phyloP scores from a whole-genome alignment of 1,139 yeast species.

The Candida mesenterica region DNA sequence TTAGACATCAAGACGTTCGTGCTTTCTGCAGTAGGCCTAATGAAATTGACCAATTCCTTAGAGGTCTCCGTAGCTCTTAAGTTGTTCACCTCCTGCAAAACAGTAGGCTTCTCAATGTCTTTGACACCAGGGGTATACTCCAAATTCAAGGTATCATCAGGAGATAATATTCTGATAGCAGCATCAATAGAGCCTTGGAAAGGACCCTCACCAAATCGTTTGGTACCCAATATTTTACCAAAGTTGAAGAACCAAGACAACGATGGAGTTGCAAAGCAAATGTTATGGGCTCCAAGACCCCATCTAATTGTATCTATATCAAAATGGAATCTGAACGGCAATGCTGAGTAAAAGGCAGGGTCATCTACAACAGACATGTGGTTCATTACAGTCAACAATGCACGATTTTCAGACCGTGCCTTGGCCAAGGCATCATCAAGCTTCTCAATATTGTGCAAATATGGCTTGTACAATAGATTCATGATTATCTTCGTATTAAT shows the following conservation, averaged over 20 bases:
- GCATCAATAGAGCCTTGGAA: constrained; percentile 92
- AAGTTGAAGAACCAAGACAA: constrained; percentile 69
- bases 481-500: constrained; percentile 63
- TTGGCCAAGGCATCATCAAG: constrained; percentile 61
- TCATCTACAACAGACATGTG: constrained; percentile 95
- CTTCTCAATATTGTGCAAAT: constrained; percentile 58
- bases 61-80: constrained; percentile 10
- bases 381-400: constrained; percentile 87
- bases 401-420: constrained; percentile 67
- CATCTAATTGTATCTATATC: constrained; percentile 75
- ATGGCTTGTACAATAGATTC: constrained; percentile 60
- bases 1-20: constrained; percentile 37
- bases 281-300: constrained; percentile 93
- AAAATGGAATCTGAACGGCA: constrained; percentile 68
- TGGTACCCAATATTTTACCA: constrained; percentile 84
- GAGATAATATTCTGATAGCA: constrained; percentile 77
- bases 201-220: constrained; percentile 88
- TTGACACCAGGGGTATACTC: constrained; percentile 41
- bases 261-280: constrained; percentile 67
- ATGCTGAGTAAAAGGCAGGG: constrained; percentile 84
- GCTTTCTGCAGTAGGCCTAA: constrained; percentile 31
- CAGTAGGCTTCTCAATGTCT: constrained; percentile 26
- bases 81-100: constrained; percentile 35
- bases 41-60: constrained; percentile 22
- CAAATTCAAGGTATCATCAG: constrained; percentile 66